These are phyloP conservation scores for Oligophagozyma castellii DNA, from an alignment of 1,139 yeast species.

Conservation along the genomic window DNA sequence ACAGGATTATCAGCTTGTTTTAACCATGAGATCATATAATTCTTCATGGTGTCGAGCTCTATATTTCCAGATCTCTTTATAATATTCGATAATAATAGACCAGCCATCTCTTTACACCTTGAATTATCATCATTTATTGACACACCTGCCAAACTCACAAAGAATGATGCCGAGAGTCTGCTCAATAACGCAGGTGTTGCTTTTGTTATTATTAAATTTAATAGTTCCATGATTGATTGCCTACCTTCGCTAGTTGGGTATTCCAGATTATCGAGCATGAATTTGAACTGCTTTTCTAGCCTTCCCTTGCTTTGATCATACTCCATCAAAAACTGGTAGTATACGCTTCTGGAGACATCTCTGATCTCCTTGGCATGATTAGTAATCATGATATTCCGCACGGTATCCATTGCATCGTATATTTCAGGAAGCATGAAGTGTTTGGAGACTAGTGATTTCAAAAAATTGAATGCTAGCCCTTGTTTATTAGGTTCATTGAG, in stretches of 20 bases:
- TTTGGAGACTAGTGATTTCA: slow-evolving; percentile 60
- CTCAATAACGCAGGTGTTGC: slow-evolving; percentile 49
- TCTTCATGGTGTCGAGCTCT: slow-evolving; percentile 36
- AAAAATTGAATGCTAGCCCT: slow-evolving; percentile 73
- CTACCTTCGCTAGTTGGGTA: slow-evolving; percentile 85
- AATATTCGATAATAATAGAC: slow-evolving; percentile 43
- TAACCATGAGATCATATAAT: slow-evolving; percentile 58
- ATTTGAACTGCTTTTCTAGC: slow-evolving; percentile 69
- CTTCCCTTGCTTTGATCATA: slow-evolving; percentile 89
- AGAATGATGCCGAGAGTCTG: slow-evolving; percentile 60
- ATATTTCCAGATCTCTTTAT: slow-evolving; percentile 37
- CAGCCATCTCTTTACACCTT: slow-evolving; percentile 81
- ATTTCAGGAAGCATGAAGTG: slow-evolving; percentile 74
- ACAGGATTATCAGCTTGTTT: slow-evolving; percentile 38
- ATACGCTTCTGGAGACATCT: slow-evolving; percentile 74
- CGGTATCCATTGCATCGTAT: slow-evolving; percentile 75
- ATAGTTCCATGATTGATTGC: slow-evolving; percentile 78
- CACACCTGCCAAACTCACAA: slow-evolving; percentile 68
- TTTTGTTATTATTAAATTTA: slow-evolving; percentile 55
- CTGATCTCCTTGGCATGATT: slow-evolving; percentile 76
- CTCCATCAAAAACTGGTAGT: slow-evolving; percentile 79
- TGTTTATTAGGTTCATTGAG: slow-evolving; percentile 83
- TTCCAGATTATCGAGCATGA: slow-evolving; percentile 67
- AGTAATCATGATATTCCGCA: slow-evolving; percentile 78
- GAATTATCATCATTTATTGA: slow-evolving; percentile 65